These are phyloP conservation scores for Brassica balearica DNA, from an alignment of 441 rosid genomes.

Conservation along the genomic window DNA sequence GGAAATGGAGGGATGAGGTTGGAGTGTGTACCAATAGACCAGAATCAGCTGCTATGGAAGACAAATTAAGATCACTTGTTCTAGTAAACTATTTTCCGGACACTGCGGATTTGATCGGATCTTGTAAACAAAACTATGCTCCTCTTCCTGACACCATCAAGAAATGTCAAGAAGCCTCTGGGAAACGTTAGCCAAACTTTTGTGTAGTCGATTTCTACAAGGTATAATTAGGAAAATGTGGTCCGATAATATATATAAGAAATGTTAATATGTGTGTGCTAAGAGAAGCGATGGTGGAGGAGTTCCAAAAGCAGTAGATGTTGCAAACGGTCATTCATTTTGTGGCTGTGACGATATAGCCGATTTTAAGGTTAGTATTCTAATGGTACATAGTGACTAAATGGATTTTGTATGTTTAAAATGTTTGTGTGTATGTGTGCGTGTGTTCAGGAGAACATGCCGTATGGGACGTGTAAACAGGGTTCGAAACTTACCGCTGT, in stretches of 20 bases:
- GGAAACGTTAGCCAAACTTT: conserved; percentile 74
- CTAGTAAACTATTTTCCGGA: conserved; percentile 64
- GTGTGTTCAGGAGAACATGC: conserved; percentile 38
- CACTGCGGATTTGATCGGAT: conserved; percentile 47
- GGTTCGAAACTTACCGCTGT: conserved; percentile 38
- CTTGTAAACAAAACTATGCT: conserved; percentile 69
- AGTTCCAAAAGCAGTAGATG: conserved; percentile 58
- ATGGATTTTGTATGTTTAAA: conserved; percentile 18
- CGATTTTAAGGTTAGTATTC: conserved; percentile 45
- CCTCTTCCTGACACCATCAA: conserved; percentile 51
- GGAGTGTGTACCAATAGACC: conserved; percentile 65
- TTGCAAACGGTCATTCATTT: conserved; percentile 56
- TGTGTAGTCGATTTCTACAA: conserved; percentile 69
- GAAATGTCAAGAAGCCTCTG: conserved; percentile 55
- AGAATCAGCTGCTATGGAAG: conserved; percentile 60
- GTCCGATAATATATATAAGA: background rate
- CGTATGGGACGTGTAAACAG: conserved; percentile 41
- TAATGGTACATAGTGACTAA: no score
- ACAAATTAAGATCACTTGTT: conserved; percentile 56
- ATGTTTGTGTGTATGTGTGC: conserved; percentile 7
- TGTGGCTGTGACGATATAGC: conserved; percentile 61
- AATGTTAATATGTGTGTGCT: conserved; percentile 8
- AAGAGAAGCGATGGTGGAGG: conserved; percentile 75
- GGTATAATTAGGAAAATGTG: conserved; percentile 39
- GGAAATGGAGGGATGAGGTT: conserved; percentile 61